These are phyloP conservation scores for Botrytis medusae DNA, from an alignment of 2,329 filamentous ascomycete species.

Conservation along the genomic window DNA sequence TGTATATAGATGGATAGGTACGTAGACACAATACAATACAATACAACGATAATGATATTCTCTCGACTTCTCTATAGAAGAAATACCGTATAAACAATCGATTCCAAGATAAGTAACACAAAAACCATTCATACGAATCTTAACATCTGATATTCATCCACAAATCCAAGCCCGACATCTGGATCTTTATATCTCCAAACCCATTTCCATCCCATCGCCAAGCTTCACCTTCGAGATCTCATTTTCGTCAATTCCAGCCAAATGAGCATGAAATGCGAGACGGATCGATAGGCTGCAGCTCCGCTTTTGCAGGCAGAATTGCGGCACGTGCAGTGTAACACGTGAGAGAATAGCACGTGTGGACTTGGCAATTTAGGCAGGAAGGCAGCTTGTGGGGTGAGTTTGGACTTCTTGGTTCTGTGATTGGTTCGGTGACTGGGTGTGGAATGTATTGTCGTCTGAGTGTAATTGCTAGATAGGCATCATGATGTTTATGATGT, in stretches of 20 bases:
- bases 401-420: background rate
- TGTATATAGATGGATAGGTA: background rate
- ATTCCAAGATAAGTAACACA: background rate
- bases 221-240: background rate
- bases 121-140: background rate
- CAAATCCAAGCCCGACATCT: background rate
- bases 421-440: background rate
- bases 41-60: fast-evolving
- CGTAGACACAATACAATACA: background rate
- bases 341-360: background rate
- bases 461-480: background rate
- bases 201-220: background rate
- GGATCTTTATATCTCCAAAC: background rate
- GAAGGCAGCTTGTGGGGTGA: background rate
- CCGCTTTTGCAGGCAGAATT: constrained; percentile 1
- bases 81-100: no score
- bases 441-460: background rate
- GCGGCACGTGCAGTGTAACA: background rate
- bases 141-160: background rate
- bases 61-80: background rate
- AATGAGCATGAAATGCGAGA: background rate
- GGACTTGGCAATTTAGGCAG: constrained; percentile 6
- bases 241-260: background rate
- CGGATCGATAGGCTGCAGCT: background rate
- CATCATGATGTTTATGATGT: background rate